A percentile compares a stretch with the other conserved stretches of the same genome.
These are phyloP conservation scores for Saraca asoca DNA, from an alignment of 331 rosid species.

Conservation along the genomic window DNA sequence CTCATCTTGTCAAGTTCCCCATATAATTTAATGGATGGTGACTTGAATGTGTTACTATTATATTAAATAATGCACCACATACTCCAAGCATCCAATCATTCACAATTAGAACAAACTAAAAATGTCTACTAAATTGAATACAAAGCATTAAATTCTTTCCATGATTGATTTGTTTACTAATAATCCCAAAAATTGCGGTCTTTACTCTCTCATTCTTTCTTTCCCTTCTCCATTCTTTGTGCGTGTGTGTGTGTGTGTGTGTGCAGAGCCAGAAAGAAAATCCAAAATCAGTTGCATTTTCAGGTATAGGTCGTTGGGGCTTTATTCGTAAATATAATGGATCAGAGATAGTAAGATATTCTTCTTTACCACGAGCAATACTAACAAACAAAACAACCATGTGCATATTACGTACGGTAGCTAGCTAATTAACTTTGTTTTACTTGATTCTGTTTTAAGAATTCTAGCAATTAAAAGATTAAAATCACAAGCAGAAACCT, in stretches of 20 bases:
- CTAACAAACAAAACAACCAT: slow-evolving; percentile 23
- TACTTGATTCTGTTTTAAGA: too few relatives aligned
- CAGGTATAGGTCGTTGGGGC: slow-evolving; percentile 18
- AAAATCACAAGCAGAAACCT: too few relatives aligned
- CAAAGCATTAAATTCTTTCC: slow-evolving; percentile 17
- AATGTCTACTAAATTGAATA: slow-evolving; percentile 10
- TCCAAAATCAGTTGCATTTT: slow-evolving; percentile 34
- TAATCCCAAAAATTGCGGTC: slow-evolving; percentile 31
- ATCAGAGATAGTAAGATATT: slow-evolving; percentile 9
- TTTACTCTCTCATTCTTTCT: background rate
- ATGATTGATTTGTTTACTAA: slow-evolving; percentile 22
- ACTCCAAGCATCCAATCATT: slow-evolving; percentile 34
- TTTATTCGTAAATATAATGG: slow-evolving; percentile 25
- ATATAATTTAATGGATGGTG: slow-evolving; percentile 28
- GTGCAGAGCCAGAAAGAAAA: slow-evolving; percentile 22
- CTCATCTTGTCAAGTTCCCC: slow-evolving; percentile 21
- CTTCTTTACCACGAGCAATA: slow-evolving; percentile 22
- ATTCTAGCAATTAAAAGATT: too few relatives aligned
- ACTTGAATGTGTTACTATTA: slow-evolving; percentile 1
- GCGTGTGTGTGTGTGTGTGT: background rate
- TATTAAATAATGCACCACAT: slow-evolving; percentile 27
- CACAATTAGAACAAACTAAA: slow-evolving; percentile 31
- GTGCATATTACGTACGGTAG: slow-evolving; percentile 9
- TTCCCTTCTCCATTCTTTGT: too few relatives aligned
- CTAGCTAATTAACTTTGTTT: background rate